These are phyloP conservation scores for Bipolaris cookei DNA, from an alignment of 2,329 filamentous ascomycete species.

Conservation along the genomic window DNA sequence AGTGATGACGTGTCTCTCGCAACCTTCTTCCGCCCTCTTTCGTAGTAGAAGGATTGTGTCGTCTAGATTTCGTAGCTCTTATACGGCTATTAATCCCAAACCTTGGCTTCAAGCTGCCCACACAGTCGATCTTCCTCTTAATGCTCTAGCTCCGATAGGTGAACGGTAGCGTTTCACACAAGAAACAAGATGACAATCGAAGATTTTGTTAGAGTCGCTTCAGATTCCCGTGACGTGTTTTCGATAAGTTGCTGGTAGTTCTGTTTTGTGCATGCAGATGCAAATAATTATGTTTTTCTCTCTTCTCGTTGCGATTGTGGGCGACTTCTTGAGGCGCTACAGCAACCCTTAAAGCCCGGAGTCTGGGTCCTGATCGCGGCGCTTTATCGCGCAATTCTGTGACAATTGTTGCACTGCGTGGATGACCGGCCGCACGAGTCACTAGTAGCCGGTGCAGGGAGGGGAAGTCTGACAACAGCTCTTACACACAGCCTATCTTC, in stretches of 20 bases:
- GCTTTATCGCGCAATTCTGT: background rate
- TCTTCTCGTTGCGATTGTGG: background rate
- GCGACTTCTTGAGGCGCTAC: background rate
- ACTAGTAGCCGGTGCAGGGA: conserved; percentile 10
- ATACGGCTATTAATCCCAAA: background rate
- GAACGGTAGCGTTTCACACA: background rate
- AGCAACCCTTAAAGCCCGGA: background rate
- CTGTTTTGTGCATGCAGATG: background rate
- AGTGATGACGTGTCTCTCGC: conserved; percentile 1
- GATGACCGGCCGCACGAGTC: conserved; percentile 6
- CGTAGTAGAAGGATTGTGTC: background rate
- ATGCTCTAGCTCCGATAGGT: background rate
- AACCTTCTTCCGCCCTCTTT: background rate
- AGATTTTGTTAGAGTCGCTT: background rate
- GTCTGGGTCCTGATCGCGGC: background rate
- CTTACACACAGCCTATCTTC: background rate
- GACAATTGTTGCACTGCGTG: conserved; percentile 12
- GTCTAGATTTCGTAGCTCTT: background rate
- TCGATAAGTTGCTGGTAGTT: background rate
- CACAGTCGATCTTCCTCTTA: background rate
- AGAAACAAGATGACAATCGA: background rate
- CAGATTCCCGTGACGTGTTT: background rate
- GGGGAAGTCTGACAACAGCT: conserved; percentile 6
- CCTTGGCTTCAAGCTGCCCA: conserved; percentile 3
- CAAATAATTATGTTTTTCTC: background rate